Conservation (phyloP, 495 filamentous ascomycete genomes). For the Xylaria sp. region DNA sequence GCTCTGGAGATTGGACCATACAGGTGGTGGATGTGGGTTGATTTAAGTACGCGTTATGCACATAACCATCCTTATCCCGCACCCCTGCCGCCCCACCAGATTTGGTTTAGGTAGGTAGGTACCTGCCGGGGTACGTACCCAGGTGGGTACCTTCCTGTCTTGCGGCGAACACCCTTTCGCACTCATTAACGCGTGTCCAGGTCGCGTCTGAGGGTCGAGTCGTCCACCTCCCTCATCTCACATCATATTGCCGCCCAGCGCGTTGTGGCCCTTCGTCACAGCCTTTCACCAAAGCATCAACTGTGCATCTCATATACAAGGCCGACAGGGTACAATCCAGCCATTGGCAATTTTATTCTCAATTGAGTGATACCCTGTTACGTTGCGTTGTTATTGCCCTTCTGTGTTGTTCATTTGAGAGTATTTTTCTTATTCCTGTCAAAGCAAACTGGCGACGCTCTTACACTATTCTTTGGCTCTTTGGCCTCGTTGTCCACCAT, state of each 20-base stretch:
- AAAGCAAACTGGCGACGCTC: neutral
- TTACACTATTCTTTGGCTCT: no score
- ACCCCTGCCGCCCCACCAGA: neutral
- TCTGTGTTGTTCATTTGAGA: slow-evolving; percentile 3
- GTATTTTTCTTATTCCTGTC: neutral
- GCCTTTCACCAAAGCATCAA: neutral
- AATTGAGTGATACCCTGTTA: neutral
- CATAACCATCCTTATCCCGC: neutral
- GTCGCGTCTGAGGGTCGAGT: slow-evolving; percentile 12
- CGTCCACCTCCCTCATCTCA: slow-evolving; percentile 6
- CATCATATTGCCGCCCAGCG: slow-evolving; percentile 6
- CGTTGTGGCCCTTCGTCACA: slow-evolving; percentile 2
- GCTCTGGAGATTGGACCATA: neutral
- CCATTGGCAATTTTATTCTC: neutral
- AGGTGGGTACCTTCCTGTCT: no score
- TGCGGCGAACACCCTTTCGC: neutral
- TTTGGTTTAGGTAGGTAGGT: neutral
- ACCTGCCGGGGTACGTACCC: no score
- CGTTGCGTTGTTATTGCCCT: neutral
- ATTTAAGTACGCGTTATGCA: slow-evolving; percentile 16
- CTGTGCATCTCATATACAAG: neutral
- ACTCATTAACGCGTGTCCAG: slow-evolving; percentile 24
- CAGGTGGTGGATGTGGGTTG: neutral
- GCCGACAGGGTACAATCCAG: neutral
- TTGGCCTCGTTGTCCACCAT: neutral